Evolutionary conservation across 2,329 filamentous ascomycete genomes (phyloP), one percentile per base, ranked within the genome.

Genomic region (Penicillium brasilianum): DNA sequence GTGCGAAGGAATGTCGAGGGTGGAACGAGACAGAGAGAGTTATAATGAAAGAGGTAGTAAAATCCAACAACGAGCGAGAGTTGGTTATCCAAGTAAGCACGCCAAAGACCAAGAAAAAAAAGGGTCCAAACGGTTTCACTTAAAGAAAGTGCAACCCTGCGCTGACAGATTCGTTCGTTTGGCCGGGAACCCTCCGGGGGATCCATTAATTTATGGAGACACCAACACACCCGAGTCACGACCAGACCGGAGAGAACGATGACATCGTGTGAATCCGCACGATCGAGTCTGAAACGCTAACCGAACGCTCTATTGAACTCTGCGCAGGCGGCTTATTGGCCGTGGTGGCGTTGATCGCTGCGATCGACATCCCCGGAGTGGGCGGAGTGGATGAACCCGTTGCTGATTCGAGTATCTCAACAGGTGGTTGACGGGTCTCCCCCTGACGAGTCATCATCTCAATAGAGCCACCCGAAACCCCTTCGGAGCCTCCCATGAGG

Each of bases 231-330:
- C n/a, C n/a, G n/a, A n/a, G n/a, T n/a, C n/a, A n/a, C n/a, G n/a
- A n/a, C n/a, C n/a, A n/a, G n/a, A 16, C n/a, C 8, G 25, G 3
- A 28, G 28, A 50, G 28, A 37, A 20, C 50, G 57, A 64, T 59
- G 62, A 58, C 59, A 63, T 63, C 25, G 25, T 44, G 59, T 55
- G 59, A 59, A 49, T 39, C 20, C 53, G 39, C 36, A 43, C 51
- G 54, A 64, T 64, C 59, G 39, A 49, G 53, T 41, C 57, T 64
- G 62, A 64, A 64, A 64, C 62, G 53, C 62, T 62, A 64, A 59
- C 11, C 18, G 20, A 44, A 18, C 51, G 57, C 51, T 50, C 59
- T 64, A 64, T 64, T 60, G 62, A 62, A 60, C 37, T 55, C 22
- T 53, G 43, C 22, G 37, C 22, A 11, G 30, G 18, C 30, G 55